phyloP scores from a whole-genome alignment of 78 protist species.

The Pigoraptor vietnamica region DNA sequence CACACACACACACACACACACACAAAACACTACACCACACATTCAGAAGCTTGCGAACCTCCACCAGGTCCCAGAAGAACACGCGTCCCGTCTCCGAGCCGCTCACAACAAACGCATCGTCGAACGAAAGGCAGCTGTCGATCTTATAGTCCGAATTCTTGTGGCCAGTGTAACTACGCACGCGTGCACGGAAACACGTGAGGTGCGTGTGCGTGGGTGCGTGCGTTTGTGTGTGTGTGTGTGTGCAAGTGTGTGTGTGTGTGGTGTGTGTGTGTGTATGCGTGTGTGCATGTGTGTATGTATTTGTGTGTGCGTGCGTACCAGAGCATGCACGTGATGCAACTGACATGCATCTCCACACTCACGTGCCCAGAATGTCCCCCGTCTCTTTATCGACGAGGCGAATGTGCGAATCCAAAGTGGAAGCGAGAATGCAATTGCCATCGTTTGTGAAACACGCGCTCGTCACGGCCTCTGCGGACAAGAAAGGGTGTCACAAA shows the following conservation, averaged over 20 bases:
- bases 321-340: not conserved
- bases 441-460: constrained; percentile 9
- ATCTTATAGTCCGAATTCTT: not conserved
- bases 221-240: too few relatives aligned
- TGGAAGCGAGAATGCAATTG: constrained; percentile 12
- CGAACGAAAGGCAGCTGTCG: not conserved
- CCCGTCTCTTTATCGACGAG: constrained; percentile 2
- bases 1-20: too few relatives aligned
- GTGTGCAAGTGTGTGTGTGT: too few relatives aligned
- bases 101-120: not conserved
- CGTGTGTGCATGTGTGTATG: too few relatives aligned
- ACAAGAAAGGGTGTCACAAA: too few relatives aligned
- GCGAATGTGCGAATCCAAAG: not conserved
- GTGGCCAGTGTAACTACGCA: constrained; percentile 15
- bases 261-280: too few relatives aligned
- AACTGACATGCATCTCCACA: not conserved
- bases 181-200: not conserved
- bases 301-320: too few relatives aligned
- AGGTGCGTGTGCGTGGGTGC: not conserved
- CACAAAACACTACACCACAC: too few relatives aligned
- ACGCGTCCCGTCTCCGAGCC: constrained; percentile 4
- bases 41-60: not conserved
- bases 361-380: not conserved
- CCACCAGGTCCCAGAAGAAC: not conserved
- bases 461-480: not conserved